Conservation (phyloP, 139 green algal species). For the Auxenochlorella protothecoides region DNA sequence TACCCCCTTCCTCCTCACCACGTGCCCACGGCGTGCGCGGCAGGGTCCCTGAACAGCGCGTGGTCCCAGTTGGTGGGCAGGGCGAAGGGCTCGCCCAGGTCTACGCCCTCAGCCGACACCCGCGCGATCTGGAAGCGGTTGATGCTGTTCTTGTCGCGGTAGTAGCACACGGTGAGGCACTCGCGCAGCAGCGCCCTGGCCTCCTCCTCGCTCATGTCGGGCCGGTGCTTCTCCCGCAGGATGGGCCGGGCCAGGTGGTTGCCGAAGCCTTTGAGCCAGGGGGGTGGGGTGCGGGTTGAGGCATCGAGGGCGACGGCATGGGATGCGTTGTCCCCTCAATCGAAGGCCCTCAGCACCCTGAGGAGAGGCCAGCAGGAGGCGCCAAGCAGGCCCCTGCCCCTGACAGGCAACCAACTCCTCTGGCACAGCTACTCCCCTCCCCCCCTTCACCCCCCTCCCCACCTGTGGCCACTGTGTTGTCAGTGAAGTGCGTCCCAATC, state of each 20-base stretch:
- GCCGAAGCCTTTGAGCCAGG: constrained; percentile 67
- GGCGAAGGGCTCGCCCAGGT: constrained; percentile 80
- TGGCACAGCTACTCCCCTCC: neutral
- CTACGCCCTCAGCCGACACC: constrained; percentile 54
- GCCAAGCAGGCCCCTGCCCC: too few species aligned
- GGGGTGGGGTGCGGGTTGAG: neutral
- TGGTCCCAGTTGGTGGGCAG: constrained; percentile 84
- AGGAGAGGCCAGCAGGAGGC: too few species aligned
- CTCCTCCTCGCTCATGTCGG: constrained; percentile 88
- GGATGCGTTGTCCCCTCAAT: neutral
- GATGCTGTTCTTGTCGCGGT: constrained; percentile 89
- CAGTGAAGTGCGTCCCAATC: constrained; percentile 82
- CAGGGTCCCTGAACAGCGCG: constrained; percentile 44
- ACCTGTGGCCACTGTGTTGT: constrained; percentile 41
- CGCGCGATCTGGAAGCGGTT: constrained; percentile 92
- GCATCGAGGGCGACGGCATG: neutral
- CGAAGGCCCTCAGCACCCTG: too few species aligned
- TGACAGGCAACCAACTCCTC: too few species aligned
- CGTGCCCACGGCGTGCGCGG: constrained; percentile 21
- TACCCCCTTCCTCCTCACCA: constrained; percentile 10
- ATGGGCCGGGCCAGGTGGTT: constrained; percentile 84
- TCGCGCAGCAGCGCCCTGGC: constrained; percentile 74
- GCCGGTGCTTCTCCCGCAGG: constrained; percentile 73
- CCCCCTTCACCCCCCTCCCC: neutral
- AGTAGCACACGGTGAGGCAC: constrained; percentile 84